A percentile compares a stretch with the other conserved stretches of the same genome.
Evolutionary conservation across 139 green algal species (phyloP).

Genomic region (Microglena sp.): DNA sequence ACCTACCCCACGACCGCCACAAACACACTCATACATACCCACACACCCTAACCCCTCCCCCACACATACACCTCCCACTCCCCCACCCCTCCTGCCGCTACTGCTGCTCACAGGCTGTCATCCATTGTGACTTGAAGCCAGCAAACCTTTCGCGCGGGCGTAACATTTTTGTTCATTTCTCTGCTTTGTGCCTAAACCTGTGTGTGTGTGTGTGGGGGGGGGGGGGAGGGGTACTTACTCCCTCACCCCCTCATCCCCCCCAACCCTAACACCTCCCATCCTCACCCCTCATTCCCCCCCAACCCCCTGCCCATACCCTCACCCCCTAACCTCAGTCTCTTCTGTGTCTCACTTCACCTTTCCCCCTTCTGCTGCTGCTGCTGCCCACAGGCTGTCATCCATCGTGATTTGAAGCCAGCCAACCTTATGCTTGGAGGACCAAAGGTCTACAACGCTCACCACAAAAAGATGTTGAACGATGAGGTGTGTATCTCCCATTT

Average conservation of each 20-base stretch:
- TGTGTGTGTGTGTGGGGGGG: too few relatives aligned
- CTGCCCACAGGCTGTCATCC: constrained; percentile 33
- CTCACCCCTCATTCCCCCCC: background rate
- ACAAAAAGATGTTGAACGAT: constrained; percentile 7
- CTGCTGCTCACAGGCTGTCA: too few relatives aligned
- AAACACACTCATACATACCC: background rate
- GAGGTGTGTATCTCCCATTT: constrained; percentile 35
- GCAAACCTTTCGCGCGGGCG: too few relatives aligned
- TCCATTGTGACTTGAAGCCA: too few relatives aligned
- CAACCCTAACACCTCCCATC: too few relatives aligned
- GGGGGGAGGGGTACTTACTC: too few relatives aligned
- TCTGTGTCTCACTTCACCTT: background rate
- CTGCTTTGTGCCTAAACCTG: too few relatives aligned
- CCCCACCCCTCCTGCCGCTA: background rate
- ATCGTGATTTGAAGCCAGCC: constrained; percentile 70
- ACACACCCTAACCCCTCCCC: background rate
- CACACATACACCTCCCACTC: too few relatives aligned
- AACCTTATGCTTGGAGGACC: constrained; percentile 81
- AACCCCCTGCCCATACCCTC: background rate
- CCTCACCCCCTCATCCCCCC: too few relatives aligned
- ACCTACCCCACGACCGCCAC: too few relatives aligned
- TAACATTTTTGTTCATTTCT: too few relatives aligned
- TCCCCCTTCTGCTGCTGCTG: background rate
- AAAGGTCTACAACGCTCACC: constrained; percentile 17
- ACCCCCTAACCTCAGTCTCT: too few relatives aligned